Conservation (phyloP, 1,284 basidiomycete genomes). For the Inonotus obliquus region DNA sequence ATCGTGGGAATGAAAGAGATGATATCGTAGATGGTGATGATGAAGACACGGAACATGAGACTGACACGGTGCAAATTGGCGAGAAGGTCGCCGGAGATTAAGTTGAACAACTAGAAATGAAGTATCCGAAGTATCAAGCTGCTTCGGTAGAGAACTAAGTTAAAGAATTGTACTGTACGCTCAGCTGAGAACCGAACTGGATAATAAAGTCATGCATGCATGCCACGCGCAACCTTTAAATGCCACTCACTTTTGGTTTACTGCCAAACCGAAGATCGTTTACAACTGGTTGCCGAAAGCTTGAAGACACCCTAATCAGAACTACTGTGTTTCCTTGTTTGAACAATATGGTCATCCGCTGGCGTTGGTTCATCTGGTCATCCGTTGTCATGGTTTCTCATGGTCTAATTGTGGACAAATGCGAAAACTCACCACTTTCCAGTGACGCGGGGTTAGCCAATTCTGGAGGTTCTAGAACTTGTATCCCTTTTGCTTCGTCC, state of each 20-base stretch:
- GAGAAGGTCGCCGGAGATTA: constrained; percentile 17
- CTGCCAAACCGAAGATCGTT: no score
- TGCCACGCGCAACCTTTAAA: no score
- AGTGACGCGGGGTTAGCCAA: not conserved
- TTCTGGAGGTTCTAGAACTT: not conserved
- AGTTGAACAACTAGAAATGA: not conserved
- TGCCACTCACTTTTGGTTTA: no score
- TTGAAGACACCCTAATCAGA: no score
- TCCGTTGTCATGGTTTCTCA: no score
- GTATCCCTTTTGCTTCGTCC: not conserved
- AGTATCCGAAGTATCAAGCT: not conserved
- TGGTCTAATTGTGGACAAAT: no score
- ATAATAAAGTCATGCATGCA: not conserved
- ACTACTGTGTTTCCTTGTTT: no score
- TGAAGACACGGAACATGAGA: constrained; percentile 16
- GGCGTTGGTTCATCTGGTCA: no score
- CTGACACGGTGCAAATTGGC: constrained; percentile 10
- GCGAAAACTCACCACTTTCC: not conserved
- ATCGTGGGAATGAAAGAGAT: constrained; percentile 35
- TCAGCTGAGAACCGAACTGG: not conserved
- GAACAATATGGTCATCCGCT: no score
- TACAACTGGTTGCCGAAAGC: no score
- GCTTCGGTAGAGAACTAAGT: not conserved
- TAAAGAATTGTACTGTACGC: not conserved
- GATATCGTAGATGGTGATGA: constrained; percentile 27